A percentile compares a stretch with the other conserved stretches of the same genome.
These are phyloP conservation scores for Penicillium pulvis DNA, from an alignment of 495 filamentous ascomycete genomes.

Conservation along the genomic window DNA sequence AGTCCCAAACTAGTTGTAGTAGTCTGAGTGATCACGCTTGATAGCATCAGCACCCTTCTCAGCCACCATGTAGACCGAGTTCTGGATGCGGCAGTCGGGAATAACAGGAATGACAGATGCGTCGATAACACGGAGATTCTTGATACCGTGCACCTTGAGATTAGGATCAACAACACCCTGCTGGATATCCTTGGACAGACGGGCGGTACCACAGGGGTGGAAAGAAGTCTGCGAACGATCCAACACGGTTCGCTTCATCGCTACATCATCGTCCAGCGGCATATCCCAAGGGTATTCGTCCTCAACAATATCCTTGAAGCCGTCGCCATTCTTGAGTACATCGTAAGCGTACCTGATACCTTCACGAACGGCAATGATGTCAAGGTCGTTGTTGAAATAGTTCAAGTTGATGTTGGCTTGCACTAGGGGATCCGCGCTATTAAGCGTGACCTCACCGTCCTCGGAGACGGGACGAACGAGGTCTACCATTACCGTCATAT, in stretches of 20 bases:
- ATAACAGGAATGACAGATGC: slow-evolving; percentile 41
- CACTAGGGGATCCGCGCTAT: slow-evolving; percentile 50
- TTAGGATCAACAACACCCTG: slow-evolving; percentile 57
- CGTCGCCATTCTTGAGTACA: slow-evolving; percentile 55
- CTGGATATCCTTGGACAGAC: slow-evolving; percentile 52
- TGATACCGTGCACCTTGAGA: slow-evolving; percentile 57
- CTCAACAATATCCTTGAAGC: slow-evolving; percentile 57
- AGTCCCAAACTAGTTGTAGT: too few species aligned
- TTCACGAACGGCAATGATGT: slow-evolving; percentile 58
- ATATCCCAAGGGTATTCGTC: slow-evolving; percentile 63
- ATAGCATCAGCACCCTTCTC: slow-evolving; percentile 57
- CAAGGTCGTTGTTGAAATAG: slow-evolving; percentile 58
- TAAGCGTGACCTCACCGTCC: slow-evolving; percentile 53
- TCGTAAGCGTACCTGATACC: slow-evolving; percentile 58
- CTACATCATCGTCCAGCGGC: slow-evolving; percentile 55
- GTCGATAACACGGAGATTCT: slow-evolving; percentile 53
- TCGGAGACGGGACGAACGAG: slow-evolving; percentile 57
- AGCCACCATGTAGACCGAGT: slow-evolving; percentile 59
- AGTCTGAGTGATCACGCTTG: slow-evolving; percentile 21
- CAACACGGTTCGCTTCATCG: slow-evolving; percentile 57
- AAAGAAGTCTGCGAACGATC: slow-evolving; percentile 61
- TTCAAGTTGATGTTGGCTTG: slow-evolving; percentile 63
- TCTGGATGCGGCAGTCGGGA: slow-evolving; percentile 44
- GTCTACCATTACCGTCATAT: slow-evolving; percentile 62
- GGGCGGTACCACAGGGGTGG: slow-evolving; percentile 57